Percentiles rank a stretch among this genome's conserved stretches.
Evolutionary conservation across 768 basidiomycete species (phyloP).

Genomic region (Tulasnella sp.): DNA sequence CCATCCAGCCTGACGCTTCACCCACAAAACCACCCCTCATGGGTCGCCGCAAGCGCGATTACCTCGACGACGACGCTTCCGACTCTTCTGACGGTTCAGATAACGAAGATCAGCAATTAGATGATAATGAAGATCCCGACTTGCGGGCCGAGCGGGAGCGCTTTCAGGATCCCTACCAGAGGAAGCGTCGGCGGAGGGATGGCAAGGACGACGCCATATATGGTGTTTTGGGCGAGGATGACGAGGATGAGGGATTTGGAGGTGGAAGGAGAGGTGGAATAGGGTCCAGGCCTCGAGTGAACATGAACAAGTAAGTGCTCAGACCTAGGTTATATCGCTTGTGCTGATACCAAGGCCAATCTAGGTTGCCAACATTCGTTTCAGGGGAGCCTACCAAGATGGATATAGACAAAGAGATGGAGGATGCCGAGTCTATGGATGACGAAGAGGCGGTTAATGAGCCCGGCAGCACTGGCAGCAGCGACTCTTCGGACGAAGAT

Average conservation of each 20-base stretch:
- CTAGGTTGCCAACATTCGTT: constrained; percentile 59
- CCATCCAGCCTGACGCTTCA: not conserved
- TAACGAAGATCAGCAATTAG: constrained; percentile 41
- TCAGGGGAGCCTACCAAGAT: constrained; percentile 36
- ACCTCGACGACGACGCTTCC: constrained; percentile 64
- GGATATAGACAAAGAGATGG: constrained; percentile 34
- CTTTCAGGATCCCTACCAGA: constrained; percentile 67
- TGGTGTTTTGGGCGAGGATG: constrained; percentile 65
- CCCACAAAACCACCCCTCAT: constrained; percentile 33
- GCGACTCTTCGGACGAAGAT: not conserved
- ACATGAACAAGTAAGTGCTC: constrained; percentile 52
- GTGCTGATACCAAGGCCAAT: constrained; percentile 8
- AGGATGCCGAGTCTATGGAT: constrained; percentile 35
- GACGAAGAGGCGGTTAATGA: constrained; percentile 33
- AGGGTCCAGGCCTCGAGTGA: constrained; percentile 36
- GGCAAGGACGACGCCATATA: constrained; percentile 69
- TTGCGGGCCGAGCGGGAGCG: constrained; percentile 64
- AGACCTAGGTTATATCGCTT: not conserved
- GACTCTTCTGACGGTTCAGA: constrained; percentile 54
- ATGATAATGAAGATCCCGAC: constrained; percentile 48
- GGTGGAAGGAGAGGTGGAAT: constrained; percentile 26
- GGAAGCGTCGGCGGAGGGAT: constrained; percentile 49
- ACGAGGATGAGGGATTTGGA: constrained; percentile 43
- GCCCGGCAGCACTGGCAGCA: constrained; percentile 23
- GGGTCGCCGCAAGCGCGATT: constrained; percentile 67